phyloP scores from a whole-genome alignment of 2,329 filamentous ascomycete genomes.

The Ceratocystis alfenasii region DNA sequence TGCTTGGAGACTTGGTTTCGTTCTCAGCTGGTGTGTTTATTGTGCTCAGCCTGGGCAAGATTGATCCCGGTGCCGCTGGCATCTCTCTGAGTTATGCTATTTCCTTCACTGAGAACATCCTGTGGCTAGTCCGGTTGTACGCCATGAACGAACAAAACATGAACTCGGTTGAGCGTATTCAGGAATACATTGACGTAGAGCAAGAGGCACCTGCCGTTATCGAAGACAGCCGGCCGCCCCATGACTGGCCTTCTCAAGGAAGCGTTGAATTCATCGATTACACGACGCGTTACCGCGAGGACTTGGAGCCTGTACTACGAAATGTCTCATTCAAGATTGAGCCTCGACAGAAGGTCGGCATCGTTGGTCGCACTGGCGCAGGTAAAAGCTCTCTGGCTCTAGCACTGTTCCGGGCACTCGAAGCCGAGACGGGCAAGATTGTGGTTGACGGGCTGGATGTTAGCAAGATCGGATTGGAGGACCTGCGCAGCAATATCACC shows the following conservation, averaged over 20 bases:
- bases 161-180: constrained; percentile 96
- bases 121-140: constrained; percentile 93
- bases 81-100: constrained; percentile 92
- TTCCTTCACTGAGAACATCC: constrained; percentile 88
- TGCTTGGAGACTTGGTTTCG: constrained; percentile 78
- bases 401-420: constrained; percentile 83
- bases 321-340: constrained; percentile 76
- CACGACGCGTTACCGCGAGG: constrained; percentile 75
- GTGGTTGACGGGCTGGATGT: constrained; percentile 87
- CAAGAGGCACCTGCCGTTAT: constrained; percentile 75
- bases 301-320: constrained; percentile 76
- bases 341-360: constrained; percentile 83
- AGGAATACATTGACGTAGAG: constrained; percentile 93
- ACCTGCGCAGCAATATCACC: constrained; percentile 84
- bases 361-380: constrained; percentile 88
- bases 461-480: constrained; percentile 77
- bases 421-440: constrained; percentile 82
- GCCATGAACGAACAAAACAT: constrained; percentile 97
- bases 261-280: constrained; percentile 81
- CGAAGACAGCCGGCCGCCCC: constrained; percentile 62
- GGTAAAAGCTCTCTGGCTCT: constrained; percentile 93
- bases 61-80: constrained; percentile 85
- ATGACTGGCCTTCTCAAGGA: constrained; percentile 76
- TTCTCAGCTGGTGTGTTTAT: constrained; percentile 93
- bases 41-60: constrained; percentile 64